phyloP scores from a whole-genome alignment of 2,329 filamentous ascomycete species.

The Chaetomium sp. region DNA sequence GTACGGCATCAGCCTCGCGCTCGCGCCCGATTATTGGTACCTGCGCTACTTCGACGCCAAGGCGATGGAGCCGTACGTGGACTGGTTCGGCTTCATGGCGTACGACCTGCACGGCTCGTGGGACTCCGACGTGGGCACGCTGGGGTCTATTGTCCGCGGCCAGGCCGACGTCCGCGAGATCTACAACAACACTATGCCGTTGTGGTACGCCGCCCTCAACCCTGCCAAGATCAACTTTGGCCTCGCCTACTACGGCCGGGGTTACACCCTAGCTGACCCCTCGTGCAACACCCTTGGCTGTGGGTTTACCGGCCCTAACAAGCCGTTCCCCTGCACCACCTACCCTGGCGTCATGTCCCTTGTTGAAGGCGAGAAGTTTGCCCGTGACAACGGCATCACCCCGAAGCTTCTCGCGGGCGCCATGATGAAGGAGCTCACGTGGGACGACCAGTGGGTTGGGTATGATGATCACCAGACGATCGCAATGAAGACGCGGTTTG shows the following conservation, averaged over 20 bases:
- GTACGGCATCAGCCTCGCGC: neutral
- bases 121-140: conserved; percentile 41
- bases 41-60: conserved; percentile 43
- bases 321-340: neutral
- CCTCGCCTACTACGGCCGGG: neutral
- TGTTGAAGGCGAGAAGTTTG: neutral
- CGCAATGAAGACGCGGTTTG: neutral
- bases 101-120: conserved; percentile 49
- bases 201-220: neutral
- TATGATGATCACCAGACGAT: neutral
- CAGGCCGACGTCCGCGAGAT: neutral
- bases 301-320: neutral
- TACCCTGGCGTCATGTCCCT: neutral
- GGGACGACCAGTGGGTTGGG: neutral
- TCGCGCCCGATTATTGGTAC: conserved; percentile 42
- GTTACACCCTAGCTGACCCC: neutral
- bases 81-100: conserved; percentile 45
- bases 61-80: conserved; percentile 43
- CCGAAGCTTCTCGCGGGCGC: neutral
- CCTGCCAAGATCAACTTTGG: neutral
- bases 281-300: neutral
- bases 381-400: neutral
- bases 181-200: neutral
- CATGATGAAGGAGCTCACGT: neutral
- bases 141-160: neutral